Percentiles rank a stretch among this genome's conserved stretches.
phyloP scores from a whole-genome alignment of 129 eudicot species.

The Rutidosis leptorrhynchoides region DNA sequence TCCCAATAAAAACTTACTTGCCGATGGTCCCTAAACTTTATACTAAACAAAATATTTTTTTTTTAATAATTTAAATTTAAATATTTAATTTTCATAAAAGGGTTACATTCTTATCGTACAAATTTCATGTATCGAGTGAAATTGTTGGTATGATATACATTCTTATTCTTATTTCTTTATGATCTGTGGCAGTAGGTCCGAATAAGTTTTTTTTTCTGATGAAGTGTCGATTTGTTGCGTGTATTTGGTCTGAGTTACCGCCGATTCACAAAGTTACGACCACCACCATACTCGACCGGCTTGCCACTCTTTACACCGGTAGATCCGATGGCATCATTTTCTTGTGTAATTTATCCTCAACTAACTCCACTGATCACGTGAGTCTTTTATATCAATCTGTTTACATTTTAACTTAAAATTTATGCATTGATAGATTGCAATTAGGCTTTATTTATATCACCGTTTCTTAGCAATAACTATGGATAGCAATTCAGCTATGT shows the following conservation, averaged over 20 bases:
- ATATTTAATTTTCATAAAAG: no score
- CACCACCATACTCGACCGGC: constrained; percentile 61
- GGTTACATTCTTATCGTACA: no score
- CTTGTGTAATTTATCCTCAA: constrained; percentile 72
- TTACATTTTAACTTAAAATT: background rate
- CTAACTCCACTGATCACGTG: constrained; percentile 40
- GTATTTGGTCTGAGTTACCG: constrained; percentile 87
- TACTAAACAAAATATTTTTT: no score
- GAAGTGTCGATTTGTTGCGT: constrained; percentile 88
- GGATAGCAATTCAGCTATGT: background rate
- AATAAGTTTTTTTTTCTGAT: constrained; percentile 37
- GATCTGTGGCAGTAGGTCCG: constrained; percentile 22
- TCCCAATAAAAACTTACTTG: no score
- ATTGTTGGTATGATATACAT: no score
- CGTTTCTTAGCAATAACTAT: no score
- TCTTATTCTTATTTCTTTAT: no score
- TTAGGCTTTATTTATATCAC: constrained; percentile 25
- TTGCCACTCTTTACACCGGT: constrained; percentile 94
- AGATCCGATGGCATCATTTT: constrained; percentile 98
- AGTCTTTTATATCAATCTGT: constrained; percentile 5
- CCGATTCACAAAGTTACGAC: constrained; percentile 88
- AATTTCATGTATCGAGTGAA: no score
- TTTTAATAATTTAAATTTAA: no score
- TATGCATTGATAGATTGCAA: background rate
- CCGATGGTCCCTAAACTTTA: no score